phyloP scores from a whole-genome alignment of 345 rosid species.

The Iberis pinnata region DNA sequence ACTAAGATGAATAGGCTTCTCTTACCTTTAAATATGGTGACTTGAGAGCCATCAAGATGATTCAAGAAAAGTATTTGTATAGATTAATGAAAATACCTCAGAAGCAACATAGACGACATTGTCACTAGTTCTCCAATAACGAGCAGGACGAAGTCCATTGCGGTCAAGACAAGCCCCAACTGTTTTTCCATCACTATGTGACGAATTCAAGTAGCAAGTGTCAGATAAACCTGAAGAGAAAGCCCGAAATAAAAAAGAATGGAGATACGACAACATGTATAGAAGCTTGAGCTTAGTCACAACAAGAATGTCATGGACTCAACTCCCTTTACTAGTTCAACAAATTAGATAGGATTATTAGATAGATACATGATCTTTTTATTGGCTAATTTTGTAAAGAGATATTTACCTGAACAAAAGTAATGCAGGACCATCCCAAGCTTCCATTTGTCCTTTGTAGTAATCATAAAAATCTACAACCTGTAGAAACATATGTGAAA shows the following conservation, averaged over 20 bases:
- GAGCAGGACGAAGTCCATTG: slow-evolving; percentile 98
- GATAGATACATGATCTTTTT: too few species aligned
- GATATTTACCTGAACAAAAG: slow-evolving; percentile 77
- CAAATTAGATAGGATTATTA: neutral
- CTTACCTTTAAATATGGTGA: neutral
- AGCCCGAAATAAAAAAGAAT: slow-evolving; percentile 7
- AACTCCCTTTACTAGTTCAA: slow-evolving; percentile 9
- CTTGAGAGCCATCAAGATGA: slow-evolving; percentile 3
- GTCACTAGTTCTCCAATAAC: slow-evolving; percentile 92
- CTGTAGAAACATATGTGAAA: slow-evolving; percentile 21
- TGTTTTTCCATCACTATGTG: slow-evolving; percentile 93
- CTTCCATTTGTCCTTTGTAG: slow-evolving; percentile 99
- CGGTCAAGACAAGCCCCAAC: slow-evolving; percentile 98
- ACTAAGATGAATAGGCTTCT: slow-evolving; percentile 1
- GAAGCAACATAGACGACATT: slow-evolving; percentile 96
- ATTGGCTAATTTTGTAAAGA: too few species aligned
- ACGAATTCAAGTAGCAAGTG: slow-evolving; percentile 34
- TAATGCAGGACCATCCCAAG: slow-evolving; percentile 99
- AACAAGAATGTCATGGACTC: slow-evolving; percentile 8
- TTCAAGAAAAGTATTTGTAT: slow-evolving; percentile 5
- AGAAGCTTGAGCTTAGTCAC: slow-evolving; percentile 22
- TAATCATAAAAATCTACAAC: slow-evolving; percentile 89
- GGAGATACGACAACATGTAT: slow-evolving; percentile 18
- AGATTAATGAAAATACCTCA: slow-evolving; percentile 52
- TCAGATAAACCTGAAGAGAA: slow-evolving; percentile 32